These are phyloP conservation scores for Saccharomycopsis vini DNA, from an alignment of 805 yeast genomes.

Conservation along the genomic window DNA sequence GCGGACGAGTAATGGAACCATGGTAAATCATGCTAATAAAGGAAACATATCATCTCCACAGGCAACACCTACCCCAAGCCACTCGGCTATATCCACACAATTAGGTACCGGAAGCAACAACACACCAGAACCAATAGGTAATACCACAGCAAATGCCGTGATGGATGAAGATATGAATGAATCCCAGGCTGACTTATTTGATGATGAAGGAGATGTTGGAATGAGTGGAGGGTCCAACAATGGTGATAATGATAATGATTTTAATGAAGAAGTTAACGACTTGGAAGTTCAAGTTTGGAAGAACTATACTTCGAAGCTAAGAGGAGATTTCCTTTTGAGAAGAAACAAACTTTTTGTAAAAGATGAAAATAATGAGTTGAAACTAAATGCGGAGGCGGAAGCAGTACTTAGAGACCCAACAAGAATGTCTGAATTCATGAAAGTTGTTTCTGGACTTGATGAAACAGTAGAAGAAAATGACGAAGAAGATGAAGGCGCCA, in stretches of 20 bases:
- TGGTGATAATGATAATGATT: conserved; percentile 28
- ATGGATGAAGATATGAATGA: conserved; percentile 5
- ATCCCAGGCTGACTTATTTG: conserved; percentile 1
- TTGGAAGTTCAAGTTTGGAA: conserved; percentile 80
- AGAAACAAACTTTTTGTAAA: conserved; percentile 54
- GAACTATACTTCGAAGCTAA: conserved; percentile 63
- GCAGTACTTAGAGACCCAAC: conserved; percentile 60
- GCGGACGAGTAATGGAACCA: conserved; percentile 26
- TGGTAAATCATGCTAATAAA: neutral
- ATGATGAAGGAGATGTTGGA: neutral
- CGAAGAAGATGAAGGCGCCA: neutral
- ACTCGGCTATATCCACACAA: neutral
- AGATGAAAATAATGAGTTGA: conserved; percentile 28
- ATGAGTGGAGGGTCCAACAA: neutral
- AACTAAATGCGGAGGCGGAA: conserved; percentile 54
- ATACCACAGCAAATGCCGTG: neutral
- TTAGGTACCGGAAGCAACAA: neutral
- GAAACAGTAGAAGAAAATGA: no score
- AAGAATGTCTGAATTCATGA: conserved; percentile 52
- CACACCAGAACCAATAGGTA: conserved; percentile 9
- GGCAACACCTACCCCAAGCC: neutral
- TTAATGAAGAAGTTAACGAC: conserved; percentile 56
- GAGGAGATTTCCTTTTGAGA: conserved; percentile 65
- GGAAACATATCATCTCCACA: neutral
- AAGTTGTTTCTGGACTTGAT: conserved; percentile 26